These are phyloP conservation scores for Diaporthe vaccinii DNA, from an alignment of 2,329 filamentous ascomycete genomes.

Conservation along the genomic window DNA sequence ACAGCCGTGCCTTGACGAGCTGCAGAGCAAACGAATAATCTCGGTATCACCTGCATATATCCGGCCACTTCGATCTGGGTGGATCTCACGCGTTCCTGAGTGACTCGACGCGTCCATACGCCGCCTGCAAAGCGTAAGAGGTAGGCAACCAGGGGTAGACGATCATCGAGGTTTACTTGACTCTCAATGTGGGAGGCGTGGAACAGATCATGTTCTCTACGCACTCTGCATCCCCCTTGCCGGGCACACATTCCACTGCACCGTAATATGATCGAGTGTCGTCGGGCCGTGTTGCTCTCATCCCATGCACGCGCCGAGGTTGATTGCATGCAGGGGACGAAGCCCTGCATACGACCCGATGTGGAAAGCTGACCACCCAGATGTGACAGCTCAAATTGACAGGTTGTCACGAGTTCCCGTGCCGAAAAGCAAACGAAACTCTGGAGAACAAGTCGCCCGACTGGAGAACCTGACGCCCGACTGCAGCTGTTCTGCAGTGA, in stretches of 20 bases:
- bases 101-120: not conserved
- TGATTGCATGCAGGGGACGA: constrained; percentile 22
- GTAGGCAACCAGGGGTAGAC: not conserved
- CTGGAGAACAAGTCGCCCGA: not conserved
- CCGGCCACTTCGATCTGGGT: not conserved
- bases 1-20: constrained; percentile 13
- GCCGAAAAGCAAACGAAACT: not conserved
- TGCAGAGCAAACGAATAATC: constrained; percentile 20
- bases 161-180: not conserved
- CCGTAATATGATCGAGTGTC: not conserved
- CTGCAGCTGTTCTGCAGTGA: not conserved
- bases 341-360: not conserved
- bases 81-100: not conserved
- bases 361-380: not conserved
- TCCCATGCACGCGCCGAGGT: not conserved
- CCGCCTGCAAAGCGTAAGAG: not conserved
- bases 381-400: constrained; percentile 19
- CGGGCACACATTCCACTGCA: not conserved
- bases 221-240: constrained; percentile 1
- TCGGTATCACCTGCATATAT: not conserved
- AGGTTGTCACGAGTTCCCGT: not conserved
- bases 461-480: not conserved
- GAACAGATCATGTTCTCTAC: not conserved
- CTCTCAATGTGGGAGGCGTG: not conserved
- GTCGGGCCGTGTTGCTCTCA: not conserved